These are phyloP conservation scores for Coriaria nepalensis DNA, from an alignment of 306 rosid species.

Conservation along the genomic window DNA sequence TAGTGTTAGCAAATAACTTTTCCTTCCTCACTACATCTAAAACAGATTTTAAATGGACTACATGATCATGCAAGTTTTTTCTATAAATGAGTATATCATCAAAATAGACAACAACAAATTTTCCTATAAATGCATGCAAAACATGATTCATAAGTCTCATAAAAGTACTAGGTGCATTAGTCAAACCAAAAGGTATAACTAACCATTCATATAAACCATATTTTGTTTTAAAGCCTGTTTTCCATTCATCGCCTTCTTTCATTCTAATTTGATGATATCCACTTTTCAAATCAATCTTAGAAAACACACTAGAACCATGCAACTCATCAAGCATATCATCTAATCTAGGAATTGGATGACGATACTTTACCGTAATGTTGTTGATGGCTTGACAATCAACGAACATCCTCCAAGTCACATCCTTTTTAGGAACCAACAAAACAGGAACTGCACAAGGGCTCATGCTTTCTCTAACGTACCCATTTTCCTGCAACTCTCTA, in stretches of 20 bases:
- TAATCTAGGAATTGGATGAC: no score
- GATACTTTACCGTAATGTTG: neutral
- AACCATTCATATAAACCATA: neutral
- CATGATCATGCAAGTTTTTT: neutral
- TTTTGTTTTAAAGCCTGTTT: no score
- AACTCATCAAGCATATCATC: no score
- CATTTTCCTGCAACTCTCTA: neutral
- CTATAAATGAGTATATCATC: neutral
- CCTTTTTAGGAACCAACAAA: no score
- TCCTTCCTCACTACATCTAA: neutral
- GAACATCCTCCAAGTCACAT: no score
- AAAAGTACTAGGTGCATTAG: conserved; percentile 1
- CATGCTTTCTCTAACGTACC: neutral
- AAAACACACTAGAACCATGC: no score
- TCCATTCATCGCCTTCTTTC: neutral
- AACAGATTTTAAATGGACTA: neutral
- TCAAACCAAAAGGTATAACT: conserved; percentile 1
- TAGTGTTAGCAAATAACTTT: neutral
- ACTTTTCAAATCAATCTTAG: no score
- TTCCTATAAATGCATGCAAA: conserved; percentile 1
- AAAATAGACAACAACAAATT: no score
- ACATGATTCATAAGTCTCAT: conserved; percentile 1
- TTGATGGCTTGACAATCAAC: no score
- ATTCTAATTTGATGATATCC: neutral
- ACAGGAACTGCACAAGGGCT: neutral